A percentile compares a stretch with the other conserved stretches of the same genome.
Conservation (phyloP, 2,329 filamentous ascomycete species). For the Diaporthe ilicicola region DNA sequence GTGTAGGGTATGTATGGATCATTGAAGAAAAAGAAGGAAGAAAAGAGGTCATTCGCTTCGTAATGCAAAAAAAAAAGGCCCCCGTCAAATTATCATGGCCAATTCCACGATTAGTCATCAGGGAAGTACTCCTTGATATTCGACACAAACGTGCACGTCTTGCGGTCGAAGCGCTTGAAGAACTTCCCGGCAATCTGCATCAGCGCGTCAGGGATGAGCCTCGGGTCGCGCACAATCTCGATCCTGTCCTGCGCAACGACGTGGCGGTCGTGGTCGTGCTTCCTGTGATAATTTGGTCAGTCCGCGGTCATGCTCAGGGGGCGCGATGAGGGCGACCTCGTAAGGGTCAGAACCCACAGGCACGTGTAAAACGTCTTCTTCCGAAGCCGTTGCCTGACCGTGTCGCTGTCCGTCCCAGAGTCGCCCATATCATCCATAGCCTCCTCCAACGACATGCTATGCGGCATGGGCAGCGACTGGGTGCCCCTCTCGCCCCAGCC, state of each 20-base stretch:
- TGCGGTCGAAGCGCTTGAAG: constrained; percentile 85
- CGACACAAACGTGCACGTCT: constrained; percentile 77
- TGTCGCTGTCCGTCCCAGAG: constrained; percentile 69
- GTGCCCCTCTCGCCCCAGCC: constrained; percentile 74
- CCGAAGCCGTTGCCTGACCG: constrained; percentile 56
- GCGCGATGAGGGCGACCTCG: not conserved
- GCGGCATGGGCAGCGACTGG: constrained; percentile 39
- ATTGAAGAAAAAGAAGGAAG: not conserved
- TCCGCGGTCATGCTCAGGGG: constrained; percentile 29
- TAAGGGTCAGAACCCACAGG: constrained; percentile 68
- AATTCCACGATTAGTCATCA: constrained; percentile 68
- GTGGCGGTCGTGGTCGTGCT: constrained; percentile 74
- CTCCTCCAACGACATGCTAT: constrained; percentile 36
- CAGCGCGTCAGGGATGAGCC: constrained; percentile 63
- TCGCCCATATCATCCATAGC: constrained; percentile 55
- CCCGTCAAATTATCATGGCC: not conserved
- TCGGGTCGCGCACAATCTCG: constrained; percentile 60
- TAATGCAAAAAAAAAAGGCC: constrained; percentile 2
- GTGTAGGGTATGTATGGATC: constrained; percentile 17
- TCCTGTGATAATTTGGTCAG: constrained; percentile 45
- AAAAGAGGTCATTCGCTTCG: not conserved
- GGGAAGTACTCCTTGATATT: constrained; percentile 85
- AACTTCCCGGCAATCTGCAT: constrained; percentile 80
- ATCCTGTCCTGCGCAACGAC: constrained; percentile 84
- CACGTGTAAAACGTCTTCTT: constrained; percentile 85